Conservation (phyloP, 495 filamentous ascomycete genomes). For the Penicillium paxilli region DNA sequence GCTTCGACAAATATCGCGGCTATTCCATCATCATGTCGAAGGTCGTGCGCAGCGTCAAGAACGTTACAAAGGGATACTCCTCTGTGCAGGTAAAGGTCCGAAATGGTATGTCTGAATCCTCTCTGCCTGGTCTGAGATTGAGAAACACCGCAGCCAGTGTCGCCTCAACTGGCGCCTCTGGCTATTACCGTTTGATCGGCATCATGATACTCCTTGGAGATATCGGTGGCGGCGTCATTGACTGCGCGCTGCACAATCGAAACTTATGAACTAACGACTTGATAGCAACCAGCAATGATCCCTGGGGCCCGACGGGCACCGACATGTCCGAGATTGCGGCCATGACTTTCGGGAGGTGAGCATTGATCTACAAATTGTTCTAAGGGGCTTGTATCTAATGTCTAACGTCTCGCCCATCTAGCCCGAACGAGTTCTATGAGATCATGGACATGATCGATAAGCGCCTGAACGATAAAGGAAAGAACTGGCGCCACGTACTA, state of each 20-base stretch:
- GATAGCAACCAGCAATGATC: conserved; percentile 95
- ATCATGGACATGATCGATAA: conserved; percentile 99
- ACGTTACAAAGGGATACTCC: conserved; percentile 99
- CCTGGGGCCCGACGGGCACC: conserved; percentile 96
- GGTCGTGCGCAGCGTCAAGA: conserved; percentile 97
- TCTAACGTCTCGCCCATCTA: conserved; percentile 36
- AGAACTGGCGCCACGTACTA: conserved; percentile 98
- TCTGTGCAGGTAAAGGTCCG: conserved; percentile 97
- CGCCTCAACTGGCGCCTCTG: conserved; percentile 6
- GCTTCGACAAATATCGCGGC: conserved; percentile 16
- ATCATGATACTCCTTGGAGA: background rate
- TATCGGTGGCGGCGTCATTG: background rate
- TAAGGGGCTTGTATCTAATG: background rate
- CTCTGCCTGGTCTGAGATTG: background rate
- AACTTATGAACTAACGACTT: conserved; percentile 10
- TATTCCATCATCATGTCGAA: conserved; percentile 74
- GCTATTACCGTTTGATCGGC: background rate
- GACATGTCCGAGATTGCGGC: conserved; percentile 99
- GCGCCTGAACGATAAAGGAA: conserved; percentile 98
- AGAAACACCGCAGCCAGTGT: background rate
- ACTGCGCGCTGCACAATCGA: background rate
- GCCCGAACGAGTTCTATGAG: conserved; percentile 96
- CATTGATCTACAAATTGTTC: conserved; percentile 1
- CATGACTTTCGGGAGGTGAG: conserved; percentile 95
- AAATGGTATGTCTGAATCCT: conserved; percentile 72